Evolutionary conservation across 108 stramenopile genomes (phyloP), one percentile per base, ranked within the genome.

Genomic region (Chaetoceros muelleri): DNA sequence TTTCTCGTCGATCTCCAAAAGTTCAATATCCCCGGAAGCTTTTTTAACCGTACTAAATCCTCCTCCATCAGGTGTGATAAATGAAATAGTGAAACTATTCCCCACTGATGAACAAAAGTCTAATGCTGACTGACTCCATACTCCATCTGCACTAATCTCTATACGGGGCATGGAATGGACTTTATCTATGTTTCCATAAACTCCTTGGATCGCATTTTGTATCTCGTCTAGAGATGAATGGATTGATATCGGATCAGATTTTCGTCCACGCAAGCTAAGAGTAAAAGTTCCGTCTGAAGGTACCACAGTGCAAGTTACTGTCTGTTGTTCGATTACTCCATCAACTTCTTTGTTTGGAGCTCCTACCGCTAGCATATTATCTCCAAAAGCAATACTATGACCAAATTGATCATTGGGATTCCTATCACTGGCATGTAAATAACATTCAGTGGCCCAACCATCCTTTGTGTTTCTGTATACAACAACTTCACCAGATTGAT

Each of bases 181-280:
- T 44, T 81, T 70, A 1, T 28, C 24, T 29, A 78, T 78, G 17
- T 61, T 60, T 25, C 75, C 75, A 56, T 75, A 78, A 13, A 62
- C 58, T 2, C 79, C 81, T 2, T 44, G 34, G 2, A 83, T 76
- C 24, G 73, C 63, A 21, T 46, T 48, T 55, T 74, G 46, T 1
- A 85, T 61, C 0, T 76, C 76, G 34, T 30, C 50, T 51, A 74
- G 19, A 25, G 74, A 66, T 40, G 77, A 79, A 46, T 79, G 66
- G 28, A 55, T 44, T 16, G 70, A 49, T 46, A 85, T 83, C 30
- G 66, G 28, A 0, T 34, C 62, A 19, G 81, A 79, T 19, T 71
- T 52, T 67, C 80, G 83, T 16, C 84, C 84, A 13, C 84, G 66
- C 71, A 85, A 85, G 2, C 31, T 24, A 22, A 85, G n/a, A 16